Conservation (phyloP, 2,329 filamentous ascomycete genomes). For the Monilinia laxa region DNA sequence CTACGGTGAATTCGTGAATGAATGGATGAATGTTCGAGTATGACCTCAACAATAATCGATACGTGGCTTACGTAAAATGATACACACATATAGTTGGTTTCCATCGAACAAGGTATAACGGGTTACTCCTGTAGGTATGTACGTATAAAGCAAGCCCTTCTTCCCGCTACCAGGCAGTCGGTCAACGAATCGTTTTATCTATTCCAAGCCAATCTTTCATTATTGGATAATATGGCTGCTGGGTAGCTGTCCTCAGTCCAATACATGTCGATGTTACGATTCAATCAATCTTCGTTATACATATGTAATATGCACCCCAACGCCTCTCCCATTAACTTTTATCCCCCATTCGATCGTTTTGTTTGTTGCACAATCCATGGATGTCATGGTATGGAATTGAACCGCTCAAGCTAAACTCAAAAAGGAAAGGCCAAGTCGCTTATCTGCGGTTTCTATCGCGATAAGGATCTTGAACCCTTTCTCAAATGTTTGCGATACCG, state of each 20-base stretch:
- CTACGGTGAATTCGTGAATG: no score
- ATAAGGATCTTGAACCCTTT: conserved; percentile 4
- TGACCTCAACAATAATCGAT: background rate
- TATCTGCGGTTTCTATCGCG: conserved; percentile 19
- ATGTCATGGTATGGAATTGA: conserved; percentile 1
- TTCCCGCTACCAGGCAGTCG: background rate
- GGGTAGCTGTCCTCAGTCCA: no score
- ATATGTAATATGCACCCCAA: no score
- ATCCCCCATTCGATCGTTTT: no score
- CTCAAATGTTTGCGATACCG: conserved; percentile 11
- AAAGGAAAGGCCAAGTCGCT: conserved; percentile 6
- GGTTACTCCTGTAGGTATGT: no score
- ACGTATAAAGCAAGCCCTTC: background rate
- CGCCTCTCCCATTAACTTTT: no score
- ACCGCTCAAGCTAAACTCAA: background rate
- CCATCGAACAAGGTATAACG: no score
- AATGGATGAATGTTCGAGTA: no score
- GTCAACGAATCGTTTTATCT: background rate
- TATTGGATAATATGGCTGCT: background rate
- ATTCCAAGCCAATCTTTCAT: background rate
- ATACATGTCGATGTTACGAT: no score
- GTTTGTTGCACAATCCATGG: no score
- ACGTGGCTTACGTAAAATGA: background rate
- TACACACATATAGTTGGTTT: background rate
- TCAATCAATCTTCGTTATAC: no score